These are phyloP conservation scores for Metarhizium robertsii DNA, from an alignment of 2,329 filamentous ascomycete species.

Conservation along the genomic window DNA sequence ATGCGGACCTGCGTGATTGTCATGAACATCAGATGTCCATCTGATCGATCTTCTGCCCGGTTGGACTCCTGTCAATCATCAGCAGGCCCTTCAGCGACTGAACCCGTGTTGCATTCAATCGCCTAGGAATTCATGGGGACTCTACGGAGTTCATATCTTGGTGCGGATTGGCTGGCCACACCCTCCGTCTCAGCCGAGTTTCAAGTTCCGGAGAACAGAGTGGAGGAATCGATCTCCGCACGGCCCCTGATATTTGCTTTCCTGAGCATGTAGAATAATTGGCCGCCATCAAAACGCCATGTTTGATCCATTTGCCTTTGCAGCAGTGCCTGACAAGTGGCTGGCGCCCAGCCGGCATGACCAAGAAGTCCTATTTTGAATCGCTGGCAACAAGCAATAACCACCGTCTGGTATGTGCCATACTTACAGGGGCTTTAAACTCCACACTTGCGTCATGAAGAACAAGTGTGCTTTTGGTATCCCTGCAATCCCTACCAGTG, in stretches of 20 bases:
- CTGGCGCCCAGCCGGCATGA: too few relatives aligned
- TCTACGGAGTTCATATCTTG: too few relatives aligned
- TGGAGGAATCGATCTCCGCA: not conserved
- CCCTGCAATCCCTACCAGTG: too few relatives aligned
- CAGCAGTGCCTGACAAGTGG: not conserved
- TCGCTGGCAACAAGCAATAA: too few relatives aligned
- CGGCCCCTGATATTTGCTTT: conserved; percentile 2
- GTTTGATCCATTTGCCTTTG: not conserved
- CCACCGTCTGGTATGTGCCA: too few relatives aligned
- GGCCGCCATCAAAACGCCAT: not conserved
- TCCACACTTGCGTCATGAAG: conserved; percentile 2
- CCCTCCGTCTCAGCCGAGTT: conserved; percentile 4
- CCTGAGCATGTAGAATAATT: not conserved
- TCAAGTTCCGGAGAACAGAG: conserved; percentile 2
- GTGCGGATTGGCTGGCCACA: not conserved
- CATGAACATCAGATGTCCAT: too few relatives aligned
- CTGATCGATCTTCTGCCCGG: too few relatives aligned
- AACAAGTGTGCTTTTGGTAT: not conserved
- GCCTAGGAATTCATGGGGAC: not conserved
- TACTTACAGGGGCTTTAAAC: not conserved
- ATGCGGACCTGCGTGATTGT: too few relatives aligned
- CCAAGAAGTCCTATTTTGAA: too few relatives aligned
- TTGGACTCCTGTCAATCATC: too few relatives aligned
- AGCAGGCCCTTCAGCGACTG: too few relatives aligned
- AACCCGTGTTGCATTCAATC: not conserved